phyloP scores from a whole-genome alignment of 176 grass and related monocot species.

The Elaeis guineensis region DNA sequence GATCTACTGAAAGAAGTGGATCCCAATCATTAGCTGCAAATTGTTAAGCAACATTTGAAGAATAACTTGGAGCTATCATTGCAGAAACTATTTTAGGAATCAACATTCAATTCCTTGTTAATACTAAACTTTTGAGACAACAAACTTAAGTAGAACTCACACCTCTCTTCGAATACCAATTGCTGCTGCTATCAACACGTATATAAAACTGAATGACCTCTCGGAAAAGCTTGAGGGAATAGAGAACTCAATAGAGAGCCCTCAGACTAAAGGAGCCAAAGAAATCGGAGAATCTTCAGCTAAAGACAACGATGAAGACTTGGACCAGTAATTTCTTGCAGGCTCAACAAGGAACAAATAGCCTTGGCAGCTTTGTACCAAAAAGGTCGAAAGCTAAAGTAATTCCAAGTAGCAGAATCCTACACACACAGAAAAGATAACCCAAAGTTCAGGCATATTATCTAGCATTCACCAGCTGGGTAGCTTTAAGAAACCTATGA shows the following conservation, averaged over 20 bases:
- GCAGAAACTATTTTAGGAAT: constrained; percentile 28
- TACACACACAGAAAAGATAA: constrained; percentile 27
- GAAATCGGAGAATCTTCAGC: constrained; percentile 13
- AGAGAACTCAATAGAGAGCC: neutral
- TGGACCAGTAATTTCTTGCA: constrained; percentile 28
- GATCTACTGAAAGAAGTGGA: constrained; percentile 41
- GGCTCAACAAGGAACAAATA: constrained; percentile 57
- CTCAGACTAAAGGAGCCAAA: constrained; percentile 6
- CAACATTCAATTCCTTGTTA: neutral
- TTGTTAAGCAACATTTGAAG: constrained; percentile 34
- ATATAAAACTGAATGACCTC: too few species aligned
- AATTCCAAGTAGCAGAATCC: constrained; percentile 37
- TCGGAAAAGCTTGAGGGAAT: neutral
- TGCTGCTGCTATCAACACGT: too few species aligned
- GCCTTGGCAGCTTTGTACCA: constrained; percentile 43
- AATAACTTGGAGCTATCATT: neutral
- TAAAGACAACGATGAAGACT: constrained; percentile 28
- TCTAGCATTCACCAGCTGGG: constrained; percentile 38
- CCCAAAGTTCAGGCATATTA: too few species aligned
- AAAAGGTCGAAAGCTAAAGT: constrained; percentile 53
- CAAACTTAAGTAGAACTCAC: constrained; percentile 4
- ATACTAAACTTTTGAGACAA: constrained; percentile 38
- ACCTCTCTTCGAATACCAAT: constrained; percentile 8
- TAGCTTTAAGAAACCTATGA: constrained; percentile 26
- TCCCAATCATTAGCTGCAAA: constrained; percentile 49